These are phyloP conservation scores for Massarina eburnea DNA, from an alignment of 2,329 filamentous ascomycete species.

Conservation along the genomic window DNA sequence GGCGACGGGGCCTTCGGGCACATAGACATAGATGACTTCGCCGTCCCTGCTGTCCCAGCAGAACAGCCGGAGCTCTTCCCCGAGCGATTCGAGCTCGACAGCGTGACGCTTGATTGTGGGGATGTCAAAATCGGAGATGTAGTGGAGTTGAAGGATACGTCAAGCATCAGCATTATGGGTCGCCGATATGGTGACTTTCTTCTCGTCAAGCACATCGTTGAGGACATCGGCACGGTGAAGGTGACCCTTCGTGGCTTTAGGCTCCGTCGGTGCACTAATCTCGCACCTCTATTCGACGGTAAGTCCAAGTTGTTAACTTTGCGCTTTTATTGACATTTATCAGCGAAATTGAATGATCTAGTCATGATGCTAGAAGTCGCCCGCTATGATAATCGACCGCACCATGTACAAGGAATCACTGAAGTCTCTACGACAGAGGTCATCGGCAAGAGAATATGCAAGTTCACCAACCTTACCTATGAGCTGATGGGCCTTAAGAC, in stretches of 20 bases:
- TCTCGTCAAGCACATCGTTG: conserved; percentile 17
- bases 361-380: conserved; percentile 16
- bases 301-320: background rate
- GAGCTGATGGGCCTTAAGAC: background rate
- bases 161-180: background rate
- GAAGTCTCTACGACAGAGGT: conserved; percentile 13
- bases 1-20: conserved; percentile 1
- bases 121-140: background rate
- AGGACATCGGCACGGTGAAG: conserved; percentile 16
- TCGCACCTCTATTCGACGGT: conserved; percentile 16
- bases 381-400: conserved; percentile 10
- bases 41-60: background rate
- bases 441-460: conserved; percentile 1
- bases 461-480: background rate
- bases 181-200: conserved; percentile 25
- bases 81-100: background rate
- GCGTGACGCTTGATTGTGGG: background rate
- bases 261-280: conserved; percentile 19
- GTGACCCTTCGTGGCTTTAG: conserved; percentile 22
- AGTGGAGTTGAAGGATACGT: background rate
- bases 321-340: background rate
- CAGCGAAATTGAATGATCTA: conserved; percentile 26
- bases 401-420: conserved; percentile 15
- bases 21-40: background rate
- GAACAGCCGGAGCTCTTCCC: background rate